phyloP scores from a whole-genome alignment of 2,329 filamentous ascomycete species.

The Chrysosporium keratinophilum region DNA sequence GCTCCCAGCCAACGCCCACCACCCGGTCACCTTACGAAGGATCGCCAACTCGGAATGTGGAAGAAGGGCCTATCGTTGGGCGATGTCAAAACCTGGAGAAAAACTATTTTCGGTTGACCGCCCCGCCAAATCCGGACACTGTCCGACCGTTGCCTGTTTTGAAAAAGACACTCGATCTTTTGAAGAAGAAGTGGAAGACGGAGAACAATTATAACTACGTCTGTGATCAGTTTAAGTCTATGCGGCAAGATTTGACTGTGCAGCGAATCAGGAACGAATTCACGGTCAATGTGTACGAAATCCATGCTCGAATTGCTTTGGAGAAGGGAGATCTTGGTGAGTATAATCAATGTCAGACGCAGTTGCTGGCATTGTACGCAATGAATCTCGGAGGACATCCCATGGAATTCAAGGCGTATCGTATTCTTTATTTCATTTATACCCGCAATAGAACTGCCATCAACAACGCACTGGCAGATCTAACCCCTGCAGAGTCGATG shows the following conservation, averaged over 20 bases:
- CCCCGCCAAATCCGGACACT: conserved; percentile 74
- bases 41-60: conserved; percentile 32
- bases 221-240: conserved; percentile 97
- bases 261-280: conserved; percentile 96
- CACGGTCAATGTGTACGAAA: conserved; percentile 92
- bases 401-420: conserved; percentile 96
- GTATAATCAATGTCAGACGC: conserved; percentile 99
- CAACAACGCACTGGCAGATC: conserved; percentile 96
- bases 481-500: conserved; percentile 93
- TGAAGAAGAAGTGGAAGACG: conserved; percentile 90
- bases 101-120: conserved; percentile 84
- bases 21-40: conserved; percentile 34
- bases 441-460: conserved; percentile 96
- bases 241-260: conserved; percentile 95
- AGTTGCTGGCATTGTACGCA: conserved; percentile 82
- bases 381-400: conserved; percentile 79
- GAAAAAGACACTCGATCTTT: conserved; percentile 70
- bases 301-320: conserved; percentile 90
- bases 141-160: conserved; percentile 77
- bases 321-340: conserved; percentile 99
- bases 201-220: conserved; percentile 95
- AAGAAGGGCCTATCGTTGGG: conserved; percentile 65
- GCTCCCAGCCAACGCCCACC: not conserved
- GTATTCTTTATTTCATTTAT: conserved; percentile 98
- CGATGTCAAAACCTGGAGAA: conserved; percentile 80